Conservation (phyloP, 2,329 filamentous ascomycete species). For the Fusarium liriodendri region DNA sequence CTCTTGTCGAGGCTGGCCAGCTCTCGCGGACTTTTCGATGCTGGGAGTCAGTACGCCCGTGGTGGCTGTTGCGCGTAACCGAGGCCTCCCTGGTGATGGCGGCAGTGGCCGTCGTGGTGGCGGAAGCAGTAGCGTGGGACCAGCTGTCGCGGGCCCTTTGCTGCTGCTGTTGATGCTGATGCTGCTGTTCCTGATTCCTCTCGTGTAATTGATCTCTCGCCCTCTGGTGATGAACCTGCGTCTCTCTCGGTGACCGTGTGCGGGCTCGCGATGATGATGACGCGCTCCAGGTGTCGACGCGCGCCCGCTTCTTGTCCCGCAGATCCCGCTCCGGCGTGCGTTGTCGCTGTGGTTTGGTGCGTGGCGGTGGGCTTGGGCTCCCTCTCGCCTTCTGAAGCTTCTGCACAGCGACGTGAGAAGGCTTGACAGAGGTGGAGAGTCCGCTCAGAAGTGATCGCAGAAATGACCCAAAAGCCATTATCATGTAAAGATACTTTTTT, state of each 20-base stretch:
- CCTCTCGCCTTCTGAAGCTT: neutral
- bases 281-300: neutral
- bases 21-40: neutral
- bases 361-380: neutral
- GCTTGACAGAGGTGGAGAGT: neutral
- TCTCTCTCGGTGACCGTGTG: neutral
- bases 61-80: neutral
- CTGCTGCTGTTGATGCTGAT: neutral
- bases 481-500: neutral
- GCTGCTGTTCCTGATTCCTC: neutral
- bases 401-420: constrained; percentile 16
- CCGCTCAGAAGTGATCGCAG: constrained; percentile 23
- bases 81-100: neutral
- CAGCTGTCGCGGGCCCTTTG: neutral
- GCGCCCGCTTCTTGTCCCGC: neutral
- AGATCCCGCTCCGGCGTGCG: neutral
- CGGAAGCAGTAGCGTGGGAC: neutral
- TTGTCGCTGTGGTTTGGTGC: neutral
- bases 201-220: neutral
- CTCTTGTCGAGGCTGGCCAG: neutral
- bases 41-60: neutral
- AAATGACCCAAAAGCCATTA: constrained; percentile 26
- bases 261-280: neutral
- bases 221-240: neutral
- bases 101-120: neutral